Conservation (phyloP, 2,329 filamentous ascomycete species). For the Diatrype stigma region DNA sequence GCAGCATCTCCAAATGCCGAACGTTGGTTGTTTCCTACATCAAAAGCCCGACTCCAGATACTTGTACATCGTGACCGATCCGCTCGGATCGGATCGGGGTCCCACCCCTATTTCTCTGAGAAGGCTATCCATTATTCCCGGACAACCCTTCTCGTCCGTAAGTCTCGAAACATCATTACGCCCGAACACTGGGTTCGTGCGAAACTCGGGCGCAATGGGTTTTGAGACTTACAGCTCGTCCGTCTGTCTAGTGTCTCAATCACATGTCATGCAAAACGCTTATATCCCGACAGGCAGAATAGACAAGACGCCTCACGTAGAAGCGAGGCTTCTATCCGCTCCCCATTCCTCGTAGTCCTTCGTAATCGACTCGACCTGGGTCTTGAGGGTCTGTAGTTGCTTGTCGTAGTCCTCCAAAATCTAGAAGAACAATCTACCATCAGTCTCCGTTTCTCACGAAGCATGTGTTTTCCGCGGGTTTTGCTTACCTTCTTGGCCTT, state of each 20-base stretch:
- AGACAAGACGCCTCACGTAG: slow-evolving; percentile 23
- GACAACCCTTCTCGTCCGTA: background rate
- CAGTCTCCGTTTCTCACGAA: slow-evolving; percentile 15
- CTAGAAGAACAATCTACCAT: slow-evolving; percentile 37
- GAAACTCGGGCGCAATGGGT: no score
- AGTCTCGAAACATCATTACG: no score
- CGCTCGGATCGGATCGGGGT: no score
- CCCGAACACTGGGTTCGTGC: no score
- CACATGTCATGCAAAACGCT: background rate
- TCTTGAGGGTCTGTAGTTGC: slow-evolving; percentile 71
- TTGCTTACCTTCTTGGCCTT: slow-evolving; percentile 68
- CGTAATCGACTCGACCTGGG: slow-evolving; percentile 62
- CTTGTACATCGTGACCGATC: background rate
- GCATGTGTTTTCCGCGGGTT: background rate
- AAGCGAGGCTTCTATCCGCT: slow-evolving; percentile 40
- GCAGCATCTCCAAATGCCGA: background rate
- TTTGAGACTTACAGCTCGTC: no score
- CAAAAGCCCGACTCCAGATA: background rate
- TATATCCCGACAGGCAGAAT: background rate
- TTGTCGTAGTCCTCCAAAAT: slow-evolving; percentile 79
- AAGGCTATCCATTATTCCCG: background rate
- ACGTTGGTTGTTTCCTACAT: background rate
- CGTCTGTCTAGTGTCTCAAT: background rate
- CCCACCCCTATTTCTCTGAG: no score
- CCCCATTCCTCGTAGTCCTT: slow-evolving; percentile 55